Conservation (phyloP, 352 stramenopile species). For the Globisporangium irregulare region DNA sequence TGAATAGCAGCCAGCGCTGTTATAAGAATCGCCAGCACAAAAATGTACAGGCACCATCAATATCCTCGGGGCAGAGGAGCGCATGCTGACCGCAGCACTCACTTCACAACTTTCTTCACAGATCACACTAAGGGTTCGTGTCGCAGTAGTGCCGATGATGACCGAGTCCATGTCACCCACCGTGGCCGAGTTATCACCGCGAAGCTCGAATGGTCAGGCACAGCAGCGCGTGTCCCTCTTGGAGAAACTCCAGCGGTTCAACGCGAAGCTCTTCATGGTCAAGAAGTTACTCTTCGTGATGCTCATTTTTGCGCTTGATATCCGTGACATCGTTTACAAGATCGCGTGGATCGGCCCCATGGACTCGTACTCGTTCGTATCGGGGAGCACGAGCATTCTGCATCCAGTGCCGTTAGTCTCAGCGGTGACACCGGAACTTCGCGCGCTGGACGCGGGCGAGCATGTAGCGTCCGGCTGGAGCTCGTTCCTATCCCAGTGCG, state of each 20-base stretch:
- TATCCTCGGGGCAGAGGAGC: background rate
- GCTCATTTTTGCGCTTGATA: conserved; percentile 16
- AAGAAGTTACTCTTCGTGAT: conserved; percentile 17
- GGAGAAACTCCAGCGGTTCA: conserved; percentile 1
- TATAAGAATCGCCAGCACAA: background rate
- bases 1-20: background rate
- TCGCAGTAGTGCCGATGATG: background rate
- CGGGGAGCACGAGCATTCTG: conserved; percentile 15
- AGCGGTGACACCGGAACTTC: background rate
- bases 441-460: conserved; percentile 3
- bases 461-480: conserved; percentile 18
- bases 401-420: conserved; percentile 11
- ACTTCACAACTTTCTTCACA: background rate
- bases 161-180: background rate
- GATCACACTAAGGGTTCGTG: background rate
- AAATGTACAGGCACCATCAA: background rate
- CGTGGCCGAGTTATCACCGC: background rate
- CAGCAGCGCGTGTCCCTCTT: background rate
- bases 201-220: background rate
- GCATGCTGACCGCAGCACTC: background rate
- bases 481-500: conserved; percentile 24
- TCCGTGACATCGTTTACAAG: conserved; percentile 28
- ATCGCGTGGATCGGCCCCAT: conserved; percentile 21
- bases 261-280: conserved; percentile 8
- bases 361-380: conserved; percentile 20